Evolutionary conservation across 164 flowering plant genomes (phyloP).

Genomic region (Macadamia integrifolia): DNA sequence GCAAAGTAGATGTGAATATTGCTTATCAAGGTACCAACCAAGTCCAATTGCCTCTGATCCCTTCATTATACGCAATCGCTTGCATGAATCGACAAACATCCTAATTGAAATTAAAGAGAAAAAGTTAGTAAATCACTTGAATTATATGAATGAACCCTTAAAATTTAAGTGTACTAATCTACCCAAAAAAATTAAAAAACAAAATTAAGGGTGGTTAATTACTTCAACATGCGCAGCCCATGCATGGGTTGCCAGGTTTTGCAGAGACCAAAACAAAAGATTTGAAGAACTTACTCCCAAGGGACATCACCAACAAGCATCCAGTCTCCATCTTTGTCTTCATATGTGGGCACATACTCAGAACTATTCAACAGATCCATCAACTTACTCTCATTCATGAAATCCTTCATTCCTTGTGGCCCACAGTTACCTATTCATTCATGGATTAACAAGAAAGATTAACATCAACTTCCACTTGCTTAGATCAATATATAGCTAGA

Average conservation of each 20-base stretch:
- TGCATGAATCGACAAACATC: conserved; percentile 80
- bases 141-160: neutral
- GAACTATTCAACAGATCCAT: conserved; percentile 75
- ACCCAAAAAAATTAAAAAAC: too few relatives aligned
- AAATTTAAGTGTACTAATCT: too few relatives aligned
- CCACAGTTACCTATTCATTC: conserved; percentile 48
- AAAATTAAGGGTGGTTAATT: too few relatives aligned
- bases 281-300: conserved; percentile 55
- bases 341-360: conserved; percentile 71
- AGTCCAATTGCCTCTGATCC: conserved; percentile 84
- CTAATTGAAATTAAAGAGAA: conserved; percentile 20
- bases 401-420: conserved; percentile 73
- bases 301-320: conserved; percentile 92
- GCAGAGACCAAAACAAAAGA: too few relatives aligned
- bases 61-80: conserved; percentile 78
- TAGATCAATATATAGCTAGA: too few relatives aligned
- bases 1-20: neutral
- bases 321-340: conserved; percentile 89
- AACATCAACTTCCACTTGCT: too few relatives aligned
- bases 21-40: conserved; percentile 32
- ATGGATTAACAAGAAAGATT: neutral
- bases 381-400: conserved; percentile 80
- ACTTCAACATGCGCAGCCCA: too few relatives aligned
- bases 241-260: too few relatives aligned
- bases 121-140: too few relatives aligned